Conservation (phyloP, 306 rosid species). For the Dryas octopetala region DNA sequence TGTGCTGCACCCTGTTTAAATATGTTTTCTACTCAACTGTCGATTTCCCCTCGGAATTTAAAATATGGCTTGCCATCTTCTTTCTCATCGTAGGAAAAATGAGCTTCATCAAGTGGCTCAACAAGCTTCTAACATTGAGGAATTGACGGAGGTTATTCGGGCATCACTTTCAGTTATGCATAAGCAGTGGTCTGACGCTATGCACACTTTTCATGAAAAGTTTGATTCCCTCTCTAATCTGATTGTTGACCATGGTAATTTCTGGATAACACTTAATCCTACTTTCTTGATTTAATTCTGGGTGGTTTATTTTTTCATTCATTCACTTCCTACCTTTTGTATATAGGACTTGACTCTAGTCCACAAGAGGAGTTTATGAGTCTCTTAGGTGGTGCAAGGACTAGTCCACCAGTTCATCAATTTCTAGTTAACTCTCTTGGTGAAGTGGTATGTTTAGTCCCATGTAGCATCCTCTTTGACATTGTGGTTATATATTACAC, state of each 20-base stretch:
- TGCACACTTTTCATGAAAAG: constrained; percentile 79
- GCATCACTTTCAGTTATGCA: constrained; percentile 83
- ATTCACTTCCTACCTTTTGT: constrained; percentile 33
- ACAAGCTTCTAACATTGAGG: constrained; percentile 92
- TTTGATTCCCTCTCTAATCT: constrained; percentile 75
- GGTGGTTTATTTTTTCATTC: constrained; percentile 9
- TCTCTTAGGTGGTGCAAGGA: constrained; percentile 96
- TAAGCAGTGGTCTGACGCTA: constrained; percentile 98
- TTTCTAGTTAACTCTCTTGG: constrained; percentile 90
- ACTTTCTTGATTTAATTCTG: constrained; percentile 17
- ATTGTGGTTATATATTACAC: background rate
- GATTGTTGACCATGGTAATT: constrained; percentile 71
- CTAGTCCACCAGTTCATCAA: constrained; percentile 90
- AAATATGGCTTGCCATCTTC: constrained; percentile 4
- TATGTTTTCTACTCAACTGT: background rate
- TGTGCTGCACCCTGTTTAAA: background rate
- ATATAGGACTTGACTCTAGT: constrained; percentile 71
- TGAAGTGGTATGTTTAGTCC: constrained; percentile 64
- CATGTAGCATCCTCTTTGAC: constrained; percentile 27
- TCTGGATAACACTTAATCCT: background rate
- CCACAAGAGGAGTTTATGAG: constrained; percentile 93
- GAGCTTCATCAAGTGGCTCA: constrained; percentile 97
- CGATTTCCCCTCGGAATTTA: background rate
- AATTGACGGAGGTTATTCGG: constrained; percentile 81
- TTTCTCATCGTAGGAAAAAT: constrained; percentile 61